Base-by-base conservation (phyloP, 2,329 filamentous ascomycete genomes). In the Penicillium sclerotiorum region DNA sequence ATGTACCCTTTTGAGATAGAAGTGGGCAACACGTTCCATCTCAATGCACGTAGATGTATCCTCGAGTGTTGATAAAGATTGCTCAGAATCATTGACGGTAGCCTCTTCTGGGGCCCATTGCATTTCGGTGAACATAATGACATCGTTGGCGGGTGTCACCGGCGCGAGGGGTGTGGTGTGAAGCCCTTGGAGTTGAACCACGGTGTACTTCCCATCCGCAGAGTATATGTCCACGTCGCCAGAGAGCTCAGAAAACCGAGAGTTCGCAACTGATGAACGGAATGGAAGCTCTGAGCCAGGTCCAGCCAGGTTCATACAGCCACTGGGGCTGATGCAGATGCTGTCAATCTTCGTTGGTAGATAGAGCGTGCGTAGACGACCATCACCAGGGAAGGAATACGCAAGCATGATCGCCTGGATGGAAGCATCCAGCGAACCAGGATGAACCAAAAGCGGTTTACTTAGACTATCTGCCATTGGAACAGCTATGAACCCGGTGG, bases 181-280 rank as follows among this genome's bases (percentile, higher is more conserved):
- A 27, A 61, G 53, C 11, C 60, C 60, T 38, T 60, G 47, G 9
- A 61, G 49, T 37, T 62, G 59, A 12, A 62, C 20, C 11, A 60
- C 23, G 11, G 53, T 56, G n/a, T 46, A 33, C 15, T 28, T 25
- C 1, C 57, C 54, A 38, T 60, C 52, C 7, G 30, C 17, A 11
- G 57, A 55, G 20, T 53, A 58, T 1, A 65, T 47, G 8, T 64
- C 57, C 35, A 64, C 56, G 47, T 64, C 60, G 11, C 61, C 62
- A n/a, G 59, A 56, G 2, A 65, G 49, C 20, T 58, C 56, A 2
- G 50, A 45, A 9, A 57, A 58, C 4, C 35, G 41, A 12, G 45
- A 28, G 9, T 52, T 45, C 6, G 46, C 47, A 7, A 63, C 58
- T 2, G 50, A 46, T 5, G 62, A 55, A 28, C 51, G 45, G 9